A percentile compares a stretch with the other conserved stretches of the same genome.
These are phyloP conservation scores for Xylaria nigripes DNA, from an alignment of 495 filamentous ascomycete genomes.

Conservation along the genomic window DNA sequence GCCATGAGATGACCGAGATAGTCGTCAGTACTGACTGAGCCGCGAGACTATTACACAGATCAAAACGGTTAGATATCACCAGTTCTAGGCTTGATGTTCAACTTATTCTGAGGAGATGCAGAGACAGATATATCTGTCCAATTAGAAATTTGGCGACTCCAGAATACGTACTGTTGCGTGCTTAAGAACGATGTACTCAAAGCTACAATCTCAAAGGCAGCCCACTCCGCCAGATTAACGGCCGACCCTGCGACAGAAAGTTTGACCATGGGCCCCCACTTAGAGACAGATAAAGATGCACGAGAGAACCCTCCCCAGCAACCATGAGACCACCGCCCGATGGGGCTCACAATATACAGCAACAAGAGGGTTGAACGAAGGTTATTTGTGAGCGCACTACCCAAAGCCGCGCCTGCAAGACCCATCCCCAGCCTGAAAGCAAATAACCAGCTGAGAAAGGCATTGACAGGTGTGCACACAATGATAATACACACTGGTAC, in stretches of 20 bases:
- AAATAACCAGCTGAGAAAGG: slow-evolving; percentile 65
- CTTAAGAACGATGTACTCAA: slow-evolving; percentile 42
- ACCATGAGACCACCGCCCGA: slow-evolving; percentile 34
- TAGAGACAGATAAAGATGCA: slow-evolving; percentile 38
- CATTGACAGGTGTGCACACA: slow-evolving; percentile 64
- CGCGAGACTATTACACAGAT: slow-evolving; percentile 32
- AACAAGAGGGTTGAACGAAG: slow-evolving; percentile 45
- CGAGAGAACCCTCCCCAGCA: slow-evolving; percentile 51
- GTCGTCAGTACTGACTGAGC: slow-evolving; percentile 61
- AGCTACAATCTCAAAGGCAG: slow-evolving; percentile 50
- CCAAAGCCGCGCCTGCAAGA: slow-evolving; percentile 52
- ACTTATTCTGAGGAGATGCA: not conserved
- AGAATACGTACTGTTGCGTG: slow-evolving; percentile 26
- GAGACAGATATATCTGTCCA: not conserved
- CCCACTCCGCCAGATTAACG: slow-evolving; percentile 51
- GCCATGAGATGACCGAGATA: slow-evolving; percentile 52
- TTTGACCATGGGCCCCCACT: slow-evolving; percentile 49
- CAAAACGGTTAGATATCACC: not conserved
- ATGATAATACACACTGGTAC: slow-evolving; percentile 54
- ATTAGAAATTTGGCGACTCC: not conserved
- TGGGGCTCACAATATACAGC: slow-evolving; percentile 35
- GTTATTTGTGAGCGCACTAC: slow-evolving; percentile 45
- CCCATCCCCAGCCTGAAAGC: slow-evolving; percentile 55
- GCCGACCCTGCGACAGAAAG: slow-evolving; percentile 50
- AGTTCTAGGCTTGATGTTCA: not conserved